Conservation (phyloP, 2,329 filamentous ascomycete genomes). For the Clonostachys byssicola region DNA sequence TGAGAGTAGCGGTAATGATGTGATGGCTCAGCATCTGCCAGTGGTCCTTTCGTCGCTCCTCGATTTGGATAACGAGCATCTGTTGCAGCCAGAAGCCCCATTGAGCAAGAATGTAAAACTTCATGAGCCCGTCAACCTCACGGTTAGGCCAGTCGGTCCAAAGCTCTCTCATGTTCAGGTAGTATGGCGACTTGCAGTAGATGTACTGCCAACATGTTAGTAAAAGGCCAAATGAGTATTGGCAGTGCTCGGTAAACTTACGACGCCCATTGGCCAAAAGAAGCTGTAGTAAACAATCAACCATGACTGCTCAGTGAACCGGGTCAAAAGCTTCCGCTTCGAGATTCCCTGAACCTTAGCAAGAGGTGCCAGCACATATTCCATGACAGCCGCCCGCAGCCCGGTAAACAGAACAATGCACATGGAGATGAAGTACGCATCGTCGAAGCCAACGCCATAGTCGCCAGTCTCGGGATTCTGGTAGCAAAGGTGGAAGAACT, state of each 20-base stretch:
- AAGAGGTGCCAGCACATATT: slow-evolving; percentile 78
- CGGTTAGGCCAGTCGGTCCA: slow-evolving; percentile 85
- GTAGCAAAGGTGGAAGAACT: slow-evolving; percentile 87
- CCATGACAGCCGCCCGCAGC: slow-evolving; percentile 78
- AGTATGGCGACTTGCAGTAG: slow-evolving; percentile 73
- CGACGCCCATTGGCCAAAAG: slow-evolving; percentile 82
- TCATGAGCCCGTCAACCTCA: slow-evolving; percentile 69
- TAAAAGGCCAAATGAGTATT: not conserved
- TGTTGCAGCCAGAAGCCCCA: slow-evolving; percentile 94
- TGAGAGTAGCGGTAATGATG: slow-evolving; percentile 78
- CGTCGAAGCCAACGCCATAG: slow-evolving; percentile 76
- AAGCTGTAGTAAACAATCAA: slow-evolving; percentile 76
- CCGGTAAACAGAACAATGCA: slow-evolving; percentile 85
- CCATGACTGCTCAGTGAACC: slow-evolving; percentile 95
- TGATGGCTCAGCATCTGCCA: slow-evolving; percentile 96
- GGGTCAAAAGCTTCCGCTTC: slow-evolving; percentile 70
- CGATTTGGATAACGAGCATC: slow-evolving; percentile 89
- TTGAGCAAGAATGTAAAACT: slow-evolving; percentile 87
- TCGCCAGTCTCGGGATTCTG: slow-evolving; percentile 62
- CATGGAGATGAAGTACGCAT: slow-evolving; percentile 71
- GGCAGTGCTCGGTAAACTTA: slow-evolving; percentile 37
- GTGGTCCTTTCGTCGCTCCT: slow-evolving; percentile 91
- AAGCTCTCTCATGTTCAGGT: slow-evolving; percentile 69
- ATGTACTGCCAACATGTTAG: slow-evolving; percentile 57
- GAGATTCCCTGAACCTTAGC: slow-evolving; percentile 69